Percentiles rank a stretch among this genome's conserved stretches.
phyloP scores from a whole-genome alignment of 306 rosid species.

The Notholithocarpus densiflorus region DNA sequence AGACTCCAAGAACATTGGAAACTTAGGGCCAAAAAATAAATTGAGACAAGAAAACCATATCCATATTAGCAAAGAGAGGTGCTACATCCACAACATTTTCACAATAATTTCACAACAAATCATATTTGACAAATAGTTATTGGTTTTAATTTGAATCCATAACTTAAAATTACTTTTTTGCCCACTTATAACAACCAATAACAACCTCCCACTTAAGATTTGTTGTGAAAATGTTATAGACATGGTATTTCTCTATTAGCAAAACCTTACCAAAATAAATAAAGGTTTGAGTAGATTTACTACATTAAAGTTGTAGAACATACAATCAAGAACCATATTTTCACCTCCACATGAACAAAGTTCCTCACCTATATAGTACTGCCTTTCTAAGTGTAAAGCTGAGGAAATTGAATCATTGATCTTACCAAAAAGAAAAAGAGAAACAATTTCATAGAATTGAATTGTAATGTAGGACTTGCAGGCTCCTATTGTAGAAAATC shows the following conservation, averaged over 20 bases:
- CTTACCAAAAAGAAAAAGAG: background rate
- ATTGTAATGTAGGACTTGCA: background rate
- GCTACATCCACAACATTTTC: no score
- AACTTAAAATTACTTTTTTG: no score
- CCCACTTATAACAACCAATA: no score
- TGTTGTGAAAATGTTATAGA: no score
- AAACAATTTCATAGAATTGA: background rate
- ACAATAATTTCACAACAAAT: no score
- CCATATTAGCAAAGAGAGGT: no score
- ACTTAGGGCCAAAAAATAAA: no score
- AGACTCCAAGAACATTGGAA: no score
- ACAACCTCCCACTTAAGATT: rapidly evolving
- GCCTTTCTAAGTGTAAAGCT: background rate
- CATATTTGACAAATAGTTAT: no score
- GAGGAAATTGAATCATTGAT: background rate
- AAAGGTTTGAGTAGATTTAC: background rate
- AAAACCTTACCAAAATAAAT: background rate
- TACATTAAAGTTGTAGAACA: background rate
- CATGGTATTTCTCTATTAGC: no score
- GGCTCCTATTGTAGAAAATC: background rate
- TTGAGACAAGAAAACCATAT: no score
- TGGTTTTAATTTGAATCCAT: no score
- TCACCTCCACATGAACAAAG: background rate
- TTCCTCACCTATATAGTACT: background rate
- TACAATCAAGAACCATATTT: background rate